Conservation (phyloP, 2,329 filamentous ascomycete species). For the Ascochyta pisi region DNA sequence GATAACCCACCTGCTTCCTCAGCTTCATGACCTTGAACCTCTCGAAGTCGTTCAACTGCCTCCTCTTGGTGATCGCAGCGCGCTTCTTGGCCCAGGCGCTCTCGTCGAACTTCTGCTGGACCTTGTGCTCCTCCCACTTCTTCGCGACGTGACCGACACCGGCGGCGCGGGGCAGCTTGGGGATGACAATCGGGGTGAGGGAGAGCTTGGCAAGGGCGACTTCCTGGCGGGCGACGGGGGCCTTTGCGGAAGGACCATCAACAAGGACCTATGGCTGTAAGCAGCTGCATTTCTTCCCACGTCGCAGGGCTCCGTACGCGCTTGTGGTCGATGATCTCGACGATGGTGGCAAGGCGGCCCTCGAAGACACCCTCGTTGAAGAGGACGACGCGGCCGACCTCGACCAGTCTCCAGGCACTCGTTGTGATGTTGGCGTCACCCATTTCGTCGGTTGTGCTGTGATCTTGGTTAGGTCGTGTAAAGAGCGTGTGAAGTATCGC, state of each 20-base stretch:
- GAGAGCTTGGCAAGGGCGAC: conserved; percentile 82
- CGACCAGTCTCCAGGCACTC: conserved; percentile 81
- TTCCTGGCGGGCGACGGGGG: conserved; percentile 85
- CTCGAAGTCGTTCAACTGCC: conserved; percentile 96
- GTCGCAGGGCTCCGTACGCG: conserved; percentile 75
- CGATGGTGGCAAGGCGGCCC: conserved; percentile 90
- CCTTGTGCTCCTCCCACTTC: conserved; percentile 87
- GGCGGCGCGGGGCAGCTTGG: conserved; percentile 82
- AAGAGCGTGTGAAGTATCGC: conserved; percentile 32
- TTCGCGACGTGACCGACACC: conserved; percentile 84
- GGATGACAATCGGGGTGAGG: conserved; percentile 87
- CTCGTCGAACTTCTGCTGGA: conserved; percentile 92
- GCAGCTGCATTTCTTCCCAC: conserved; percentile 28
- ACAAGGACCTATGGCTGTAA: conserved; percentile 77
- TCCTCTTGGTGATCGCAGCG: conserved; percentile 83
- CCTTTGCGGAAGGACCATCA: conserved; percentile 86
- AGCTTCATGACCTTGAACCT: conserved; percentile 99
- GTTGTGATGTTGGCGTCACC: conserved; percentile 57
- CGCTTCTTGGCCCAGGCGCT: conserved; percentile 95
- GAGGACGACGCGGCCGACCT: conserved; percentile 97
- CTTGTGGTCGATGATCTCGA: conserved; percentile 99
- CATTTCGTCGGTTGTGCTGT: conserved; percentile 53
- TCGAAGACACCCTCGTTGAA: conserved; percentile 82
- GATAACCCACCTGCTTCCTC: conserved; percentile 87
- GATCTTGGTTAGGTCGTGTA: conserved; percentile 33